Percentiles rank a stretch among this genome's conserved stretches.
Evolutionary conservation across 345 rosid genomes (phyloP).

Genomic region (Melastoma malabathricum): DNA sequence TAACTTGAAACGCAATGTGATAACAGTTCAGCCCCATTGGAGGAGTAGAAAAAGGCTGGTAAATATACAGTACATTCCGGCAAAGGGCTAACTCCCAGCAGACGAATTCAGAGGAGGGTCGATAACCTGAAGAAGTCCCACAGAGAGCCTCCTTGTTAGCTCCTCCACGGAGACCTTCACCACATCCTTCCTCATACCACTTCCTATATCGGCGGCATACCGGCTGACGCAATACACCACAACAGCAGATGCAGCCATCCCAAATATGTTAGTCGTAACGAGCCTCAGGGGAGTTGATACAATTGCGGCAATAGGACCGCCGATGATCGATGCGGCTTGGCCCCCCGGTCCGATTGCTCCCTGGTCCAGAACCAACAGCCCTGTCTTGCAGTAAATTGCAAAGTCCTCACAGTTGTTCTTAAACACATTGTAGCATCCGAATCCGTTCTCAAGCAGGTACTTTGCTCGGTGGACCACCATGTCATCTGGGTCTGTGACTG

Average conservation of each 20-base stretch:
- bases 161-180: constrained; percentile 64
- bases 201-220: constrained; percentile 15
- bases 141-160: constrained; percentile 43
- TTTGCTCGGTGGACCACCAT: constrained; percentile 57
- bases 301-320: constrained; percentile 77
- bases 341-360: constrained; percentile 74
- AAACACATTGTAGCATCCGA: constrained; percentile 67
- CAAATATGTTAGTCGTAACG: constrained; percentile 61
- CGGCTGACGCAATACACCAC: constrained; percentile 9
- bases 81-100: too few relatives aligned
- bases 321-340: constrained; percentile 59
- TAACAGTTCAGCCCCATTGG: too few relatives aligned
- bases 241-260: constrained; percentile 72
- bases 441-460: constrained; percentile 64
- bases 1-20: too few relatives aligned
- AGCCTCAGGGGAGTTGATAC: constrained; percentile 56
- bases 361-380: constrained; percentile 48
- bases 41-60: too few relatives aligned
- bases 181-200: constrained; percentile 53
- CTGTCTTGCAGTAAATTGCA: constrained; percentile 76
- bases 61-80: too few relatives aligned
- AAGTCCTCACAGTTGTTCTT: constrained; percentile 85
- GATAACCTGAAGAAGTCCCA: constrained; percentile 41
- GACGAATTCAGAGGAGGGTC: constrained; percentile 15
- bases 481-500: constrained; percentile 40